Evolutionary conservation across 1,284 basidiomycete genomes (phyloP).

Genomic region (Irpex sp.): DNA sequence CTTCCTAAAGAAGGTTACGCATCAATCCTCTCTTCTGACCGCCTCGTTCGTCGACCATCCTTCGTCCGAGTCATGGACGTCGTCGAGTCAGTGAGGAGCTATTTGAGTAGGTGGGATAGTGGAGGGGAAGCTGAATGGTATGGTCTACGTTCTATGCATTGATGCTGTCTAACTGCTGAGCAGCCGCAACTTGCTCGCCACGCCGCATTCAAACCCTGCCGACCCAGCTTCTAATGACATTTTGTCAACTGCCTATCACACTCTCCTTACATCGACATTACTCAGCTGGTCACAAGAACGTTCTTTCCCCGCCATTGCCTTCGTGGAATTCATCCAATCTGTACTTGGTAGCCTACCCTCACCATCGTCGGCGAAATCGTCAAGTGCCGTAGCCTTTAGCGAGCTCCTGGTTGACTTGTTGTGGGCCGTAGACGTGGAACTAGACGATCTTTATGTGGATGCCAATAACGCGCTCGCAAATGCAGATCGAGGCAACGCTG

Average conservation of each 20-base stretch:
- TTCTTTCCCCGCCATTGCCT: slow-evolving; percentile 40
- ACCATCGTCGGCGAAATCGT: slow-evolving; percentile 49
- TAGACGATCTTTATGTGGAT: slow-evolving; percentile 67
- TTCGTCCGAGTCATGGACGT: slow-evolving; percentile 23
- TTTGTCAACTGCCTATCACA: slow-evolving; percentile 62
- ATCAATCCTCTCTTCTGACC: slow-evolving; percentile 1
- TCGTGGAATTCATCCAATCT: slow-evolving; percentile 61
- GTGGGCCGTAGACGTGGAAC: slow-evolving; percentile 72
- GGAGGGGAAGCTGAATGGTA: slow-evolving; percentile 64
- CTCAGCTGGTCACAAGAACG: slow-evolving; percentile 48
- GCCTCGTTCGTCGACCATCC: slow-evolving; percentile 1
- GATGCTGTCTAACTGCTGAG: slow-evolving; percentile 13
- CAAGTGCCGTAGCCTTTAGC: slow-evolving; percentile 45
- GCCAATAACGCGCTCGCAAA: slow-evolving; percentile 38
- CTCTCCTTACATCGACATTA: slow-evolving; percentile 56
- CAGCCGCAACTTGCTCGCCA: slow-evolving; percentile 56
- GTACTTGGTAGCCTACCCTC: slow-evolving; percentile 62
- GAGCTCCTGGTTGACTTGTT: slow-evolving; percentile 73
- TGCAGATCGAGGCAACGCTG: slow-evolving; percentile 19
- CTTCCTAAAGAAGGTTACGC: not conserved
- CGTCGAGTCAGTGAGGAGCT: slow-evolving; percentile 23
- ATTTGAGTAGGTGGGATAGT: slow-evolving; percentile 44
- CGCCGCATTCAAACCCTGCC: slow-evolving; percentile 52
- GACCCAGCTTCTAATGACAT: slow-evolving; percentile 49
- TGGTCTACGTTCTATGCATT: slow-evolving; percentile 13